Evolutionary conservation across 148 eudicot genomes (phyloP).

Genomic region (Mesembryanthemum crystallinum): DNA sequence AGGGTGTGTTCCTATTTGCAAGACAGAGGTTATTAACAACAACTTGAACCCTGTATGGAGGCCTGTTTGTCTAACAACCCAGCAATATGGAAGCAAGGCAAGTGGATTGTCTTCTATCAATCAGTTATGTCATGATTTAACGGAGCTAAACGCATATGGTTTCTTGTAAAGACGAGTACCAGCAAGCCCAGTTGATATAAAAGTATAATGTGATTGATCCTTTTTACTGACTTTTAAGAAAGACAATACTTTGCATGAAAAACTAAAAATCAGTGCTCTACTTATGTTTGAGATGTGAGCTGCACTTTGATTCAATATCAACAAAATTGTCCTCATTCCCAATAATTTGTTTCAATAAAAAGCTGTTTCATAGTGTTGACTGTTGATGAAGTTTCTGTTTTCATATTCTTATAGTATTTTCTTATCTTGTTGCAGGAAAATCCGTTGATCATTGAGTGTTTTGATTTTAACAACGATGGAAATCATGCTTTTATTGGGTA

Average conservation of each 20-base stretch:
- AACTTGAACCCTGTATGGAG: conserved; percentile 89
- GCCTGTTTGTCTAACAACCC: conserved; percentile 70
- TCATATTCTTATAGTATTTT: background rate
- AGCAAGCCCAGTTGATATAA: background rate
- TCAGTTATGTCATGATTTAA: background rate
- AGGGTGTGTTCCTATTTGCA: conserved; percentile 68
- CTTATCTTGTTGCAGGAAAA: conserved; percentile 52
- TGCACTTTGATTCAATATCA: background rate
- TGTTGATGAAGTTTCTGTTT: background rate
- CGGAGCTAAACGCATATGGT: background rate
- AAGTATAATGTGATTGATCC: background rate
- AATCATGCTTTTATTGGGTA: conserved; percentile 83
- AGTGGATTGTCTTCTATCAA: conserved; percentile 28
- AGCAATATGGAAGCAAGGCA: conserved; percentile 80
- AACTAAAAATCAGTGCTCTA: background rate
- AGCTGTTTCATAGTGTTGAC: background rate
- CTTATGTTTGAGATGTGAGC: background rate
- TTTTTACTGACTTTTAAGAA: background rate
- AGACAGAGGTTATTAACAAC: conserved; percentile 78
- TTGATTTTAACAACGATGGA: conserved; percentile 78
- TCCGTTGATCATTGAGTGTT: conserved; percentile 82
- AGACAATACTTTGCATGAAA: background rate
- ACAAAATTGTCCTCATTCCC: background rate
- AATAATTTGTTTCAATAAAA: background rate
- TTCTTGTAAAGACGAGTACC: background rate